Evolutionary conservation across 2,329 filamentous ascomycete species (phyloP), one percentile per base, ranked within the genome.

Genomic region (Tolypocladium paradoxum): DNA sequence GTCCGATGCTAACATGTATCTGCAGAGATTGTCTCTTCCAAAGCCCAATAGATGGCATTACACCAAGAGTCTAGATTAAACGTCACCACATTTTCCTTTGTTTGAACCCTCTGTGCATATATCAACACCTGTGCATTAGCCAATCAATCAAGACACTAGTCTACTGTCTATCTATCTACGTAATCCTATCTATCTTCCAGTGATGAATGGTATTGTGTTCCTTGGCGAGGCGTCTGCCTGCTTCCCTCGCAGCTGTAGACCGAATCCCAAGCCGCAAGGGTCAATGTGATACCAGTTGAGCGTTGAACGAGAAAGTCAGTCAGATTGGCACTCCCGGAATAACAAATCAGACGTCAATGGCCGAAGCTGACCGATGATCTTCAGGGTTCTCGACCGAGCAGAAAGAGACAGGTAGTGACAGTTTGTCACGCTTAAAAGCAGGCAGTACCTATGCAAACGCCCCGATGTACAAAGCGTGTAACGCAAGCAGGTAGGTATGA

Each of bases 91-190:
- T 63, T 78, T 78, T 72, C 73, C 70, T 80, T 78, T 79, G 74
- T 78, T 65, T 65, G 66, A 65, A 56, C 69, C 68, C 66, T 74
- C 70, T 78, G 75, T 79, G 71, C 70, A 78, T 77, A 78, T 72
- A 64, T 47, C 74, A 71, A 76, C 73, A 77, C 73, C 68, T 82
- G 78, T 82, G 78, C 77, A 76, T 76, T 82, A 82, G 77, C 77
- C 73, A 72, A 77, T 67, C 65, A 74, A 72, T 67, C 64, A 65
- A 68, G 62, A 64, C 65, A 55, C 57, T 63, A 37, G 37, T 54
- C 53, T 47, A 27, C 43, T n/a, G 33, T 47, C 40, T n/a, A 47
- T 47, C 40, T 34, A 53, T 49, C 48, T 43, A 18, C 22, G 24
- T 37, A n/a, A 33, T 31, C 36, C 35, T 50, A 47, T 33, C 43